Percentiles rank a stretch among this genome's conserved stretches.
Evolutionary conservation across 1,284 basidiomycete species (phyloP).

Genomic region (Malassezia obtusa): DNA sequence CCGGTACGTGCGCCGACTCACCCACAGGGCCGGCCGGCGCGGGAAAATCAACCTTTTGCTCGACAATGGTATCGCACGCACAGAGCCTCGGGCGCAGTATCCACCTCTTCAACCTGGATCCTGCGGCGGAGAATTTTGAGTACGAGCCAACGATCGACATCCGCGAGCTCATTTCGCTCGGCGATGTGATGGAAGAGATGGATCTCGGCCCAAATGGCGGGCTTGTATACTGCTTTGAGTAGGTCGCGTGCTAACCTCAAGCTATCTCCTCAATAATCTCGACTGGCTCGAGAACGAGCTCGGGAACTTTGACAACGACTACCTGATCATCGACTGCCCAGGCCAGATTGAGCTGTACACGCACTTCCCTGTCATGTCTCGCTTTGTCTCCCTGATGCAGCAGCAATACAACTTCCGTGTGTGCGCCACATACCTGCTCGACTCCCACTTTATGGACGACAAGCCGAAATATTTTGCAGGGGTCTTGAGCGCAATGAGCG

Average conservation of each 20-base stretch:
- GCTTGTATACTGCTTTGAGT: conserved; percentile 98
- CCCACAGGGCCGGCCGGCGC: conserved; percentile 79
- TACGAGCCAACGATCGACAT: conserved; percentile 90
- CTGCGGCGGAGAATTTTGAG: conserved; percentile 88
- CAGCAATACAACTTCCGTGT: conserved; percentile 40
- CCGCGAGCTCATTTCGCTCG: conserved; percentile 77
- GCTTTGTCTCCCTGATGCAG: conserved; percentile 60
- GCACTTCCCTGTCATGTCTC: conserved; percentile 89
- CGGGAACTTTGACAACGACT: conserved; percentile 83
- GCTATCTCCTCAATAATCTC: conserved; percentile 85
- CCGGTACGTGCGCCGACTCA: conserved; percentile 7
- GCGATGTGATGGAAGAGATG: conserved; percentile 94
- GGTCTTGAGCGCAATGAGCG: conserved; percentile 94
- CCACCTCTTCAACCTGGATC: conserved; percentile 94
- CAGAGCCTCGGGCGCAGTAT: conserved; percentile 69
- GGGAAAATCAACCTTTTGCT: conserved; percentile 92
- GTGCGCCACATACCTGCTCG: conserved; percentile 66
- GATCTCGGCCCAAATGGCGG: conserved; percentile 95
- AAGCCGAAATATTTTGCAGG: conserved; percentile 97
- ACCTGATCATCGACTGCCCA: conserved; percentile 94
- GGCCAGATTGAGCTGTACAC: conserved; percentile 99
- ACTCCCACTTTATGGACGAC: conserved; percentile 69
- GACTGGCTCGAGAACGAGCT: conserved; percentile 99
- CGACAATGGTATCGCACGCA: conserved; percentile 80
- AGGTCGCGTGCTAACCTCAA: conserved; percentile 51